Base-by-base conservation (phyloP, 2,329 filamentous ascomycete genomes). In the Blastomyces emzantsi region DNA sequence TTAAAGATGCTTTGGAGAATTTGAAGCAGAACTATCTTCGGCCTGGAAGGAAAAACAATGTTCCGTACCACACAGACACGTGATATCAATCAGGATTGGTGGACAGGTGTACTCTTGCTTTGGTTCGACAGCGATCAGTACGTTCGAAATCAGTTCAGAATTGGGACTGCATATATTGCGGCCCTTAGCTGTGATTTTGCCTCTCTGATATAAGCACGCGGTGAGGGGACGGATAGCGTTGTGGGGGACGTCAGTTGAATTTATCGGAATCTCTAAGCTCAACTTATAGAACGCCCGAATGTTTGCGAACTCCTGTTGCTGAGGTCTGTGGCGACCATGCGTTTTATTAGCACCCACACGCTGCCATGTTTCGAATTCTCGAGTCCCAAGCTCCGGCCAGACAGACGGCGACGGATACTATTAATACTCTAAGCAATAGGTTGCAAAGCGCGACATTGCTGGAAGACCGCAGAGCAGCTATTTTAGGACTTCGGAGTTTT, bases 361-460 rank as follows among this genome's bases (percentile, higher is more conserved):
- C 67, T 71, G 75, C 73, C 66, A 81, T 81, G 79, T 80, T 81
- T 69, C 79, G 80, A 74, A 85, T 86, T 71, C 82, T 87, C 70
- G 83, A 86, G 75, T 83, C 83, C 70, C 84, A 88, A 77, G 90
- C 91, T 73, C 94, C 94, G 70, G 91, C 92, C 74, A 94, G 95
- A 82, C 94, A 99, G 83, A 96, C 91, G 72, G 94, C 93, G 70
- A 89, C 90, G 73, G 92, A 96, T 74, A 97, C 94, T 52, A 99
- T 99, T 75, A 89, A 88, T 66, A 90, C 92, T 52, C 82, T 97
- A 65, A 95, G 92, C 77, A 88, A 87, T 71, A 90, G 94, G 63
- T 85, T 99, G 49, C 86, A 88, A 73, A 96, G 90, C 69, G 91
- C 92, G 55, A 97, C 92, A 0, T 83, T 99, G 19, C 85, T 99